A percentile compares a stretch with the other conserved stretches of the same genome.
Evolutionary conservation across 257 asterid species (phyloP).

Genomic region (Ehretia macrophylla): DNA sequence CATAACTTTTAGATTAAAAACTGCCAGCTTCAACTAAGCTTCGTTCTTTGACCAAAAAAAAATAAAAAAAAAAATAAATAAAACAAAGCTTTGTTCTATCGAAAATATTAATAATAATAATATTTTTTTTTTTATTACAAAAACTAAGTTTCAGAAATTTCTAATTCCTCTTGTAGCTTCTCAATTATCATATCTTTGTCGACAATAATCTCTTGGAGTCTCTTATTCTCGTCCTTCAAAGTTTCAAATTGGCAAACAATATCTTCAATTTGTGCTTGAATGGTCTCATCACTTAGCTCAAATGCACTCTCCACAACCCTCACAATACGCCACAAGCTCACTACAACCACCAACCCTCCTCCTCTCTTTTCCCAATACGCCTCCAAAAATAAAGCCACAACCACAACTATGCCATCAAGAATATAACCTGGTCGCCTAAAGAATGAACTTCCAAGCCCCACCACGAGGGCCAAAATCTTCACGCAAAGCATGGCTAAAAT

Average conservation of each 20-base stretch:
- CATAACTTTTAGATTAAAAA: too few relatives aligned
- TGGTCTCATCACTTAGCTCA: slow-evolving; percentile 32
- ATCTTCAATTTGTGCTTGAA: slow-evolving; percentile 22
- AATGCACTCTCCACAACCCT: slow-evolving; percentile 33
- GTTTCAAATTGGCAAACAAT: slow-evolving; percentile 24
- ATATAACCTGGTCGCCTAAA: slow-evolving; percentile 20
- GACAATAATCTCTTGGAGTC: slow-evolving; percentile 17
- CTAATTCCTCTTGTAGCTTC: slow-evolving; percentile 14
- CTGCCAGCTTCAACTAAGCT: too few relatives aligned
- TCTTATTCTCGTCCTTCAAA: slow-evolving; percentile 22
- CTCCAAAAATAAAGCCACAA: slow-evolving; percentile 29
- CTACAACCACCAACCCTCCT: slow-evolving; percentile 31
- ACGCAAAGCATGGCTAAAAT: slow-evolving; percentile 16
- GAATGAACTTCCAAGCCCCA: slow-evolving; percentile 17
- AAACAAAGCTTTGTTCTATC: too few relatives aligned
- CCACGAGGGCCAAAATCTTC: slow-evolving; percentile 15
- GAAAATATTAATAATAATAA: too few relatives aligned
- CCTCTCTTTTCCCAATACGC: slow-evolving; percentile 18
- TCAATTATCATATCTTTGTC: slow-evolving; percentile 26
- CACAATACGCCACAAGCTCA: slow-evolving; percentile 32
- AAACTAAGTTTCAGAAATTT: not conserved
- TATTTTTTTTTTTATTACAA: too few relatives aligned
- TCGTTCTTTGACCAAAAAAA: too few relatives aligned
- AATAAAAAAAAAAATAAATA: too few relatives aligned
- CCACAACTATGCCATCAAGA: slow-evolving; percentile 24